A percentile compares a stretch with the other conserved stretches of the same genome.
These are phyloP conservation scores for Vaccinium darrowii DNA, from an alignment of 148 eudicot species.

Conservation along the genomic window DNA sequence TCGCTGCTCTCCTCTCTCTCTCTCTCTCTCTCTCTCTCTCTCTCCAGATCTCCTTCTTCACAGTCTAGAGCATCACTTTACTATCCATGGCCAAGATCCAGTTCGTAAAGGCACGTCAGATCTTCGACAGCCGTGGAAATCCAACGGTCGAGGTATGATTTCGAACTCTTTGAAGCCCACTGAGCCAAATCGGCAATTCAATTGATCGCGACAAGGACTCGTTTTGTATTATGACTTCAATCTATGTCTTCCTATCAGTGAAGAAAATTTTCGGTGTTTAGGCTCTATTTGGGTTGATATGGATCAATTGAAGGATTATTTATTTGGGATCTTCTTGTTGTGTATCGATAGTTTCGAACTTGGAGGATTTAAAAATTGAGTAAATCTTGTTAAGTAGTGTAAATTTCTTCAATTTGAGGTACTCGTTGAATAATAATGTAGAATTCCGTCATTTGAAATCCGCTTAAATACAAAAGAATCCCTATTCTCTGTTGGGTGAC, in stretches of 20 bases:
- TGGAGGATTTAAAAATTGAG: neutral
- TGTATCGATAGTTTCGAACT: neutral
- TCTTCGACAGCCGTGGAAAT: slow-evolving; percentile 97
- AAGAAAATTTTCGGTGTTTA: neutral
- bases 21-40: neutral
- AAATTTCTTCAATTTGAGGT: neutral
- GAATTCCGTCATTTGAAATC: neutral
- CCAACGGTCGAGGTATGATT: slow-evolving; percentile 86
- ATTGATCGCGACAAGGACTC: neutral
- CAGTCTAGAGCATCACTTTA: slow-evolving; percentile 22
- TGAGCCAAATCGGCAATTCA: neutral
- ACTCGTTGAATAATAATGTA: neutral
- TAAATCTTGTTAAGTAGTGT: neutral
- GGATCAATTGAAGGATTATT: neutral
- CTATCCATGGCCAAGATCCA: slow-evolving; percentile 61
- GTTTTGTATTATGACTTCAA: neutral
- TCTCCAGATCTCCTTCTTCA: neutral
- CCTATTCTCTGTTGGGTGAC: neutral
- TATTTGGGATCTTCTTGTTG: neutral
- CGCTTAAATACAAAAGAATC: neutral
- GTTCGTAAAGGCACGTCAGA: slow-evolving; percentile 78
- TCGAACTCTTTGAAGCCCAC: neutral
- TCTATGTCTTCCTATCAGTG: neutral
- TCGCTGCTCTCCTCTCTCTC: neutral
- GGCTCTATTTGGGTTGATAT: neutral